Base-by-base conservation (phyloP, 805 yeast genomes). In the Kodamaea neixiangensis region DNA sequence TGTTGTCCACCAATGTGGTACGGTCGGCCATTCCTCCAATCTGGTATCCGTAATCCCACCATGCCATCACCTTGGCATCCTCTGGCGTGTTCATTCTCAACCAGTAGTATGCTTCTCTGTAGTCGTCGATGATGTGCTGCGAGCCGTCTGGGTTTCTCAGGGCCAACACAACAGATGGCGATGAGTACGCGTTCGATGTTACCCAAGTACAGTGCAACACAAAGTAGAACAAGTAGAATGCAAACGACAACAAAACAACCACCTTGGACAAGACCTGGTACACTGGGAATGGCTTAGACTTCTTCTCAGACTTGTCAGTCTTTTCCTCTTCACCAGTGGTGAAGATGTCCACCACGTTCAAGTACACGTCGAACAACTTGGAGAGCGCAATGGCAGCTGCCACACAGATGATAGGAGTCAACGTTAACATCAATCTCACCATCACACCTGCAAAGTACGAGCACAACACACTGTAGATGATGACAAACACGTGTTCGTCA, bases 21-120 rank as follows among this genome's bases (percentile, higher is more conserved):
- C 99, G 83, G 72, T 94, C 99, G 43, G 99, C 99, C 98, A 94
- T 94, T 56, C 99, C 99, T 61, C 99, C 99, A 63, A 94, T 94
- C 76, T 94, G 99, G 72, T 94, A 94, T 49, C 99, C 99, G 66
- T 96, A 96, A 76, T 96, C 99, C 99, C 99, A 94, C 99, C 99
- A 94, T 9, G 97, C 86, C 87, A 96, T 90, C 54, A 94, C 87
- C 69, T 89, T 92, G 33, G 97, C 88, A 67, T 94, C 98, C 67
- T 94, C 97, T 2, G 88, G 84, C 0, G 99, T 94, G 74, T 94
- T 94, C 97, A 93, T 92, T 65, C 99, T 85, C 61, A 94, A 77
- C 99, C 99, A 94, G 69, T 93, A 94, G 76, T 94, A 94, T 9
- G 98, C 99, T 77, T 94, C 99, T 73, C 99, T 85, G 78, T 86